Evolutionary conservation across 1,284 basidiomycete genomes (phyloP).

Genomic region (Phylloporus sp.): DNA sequence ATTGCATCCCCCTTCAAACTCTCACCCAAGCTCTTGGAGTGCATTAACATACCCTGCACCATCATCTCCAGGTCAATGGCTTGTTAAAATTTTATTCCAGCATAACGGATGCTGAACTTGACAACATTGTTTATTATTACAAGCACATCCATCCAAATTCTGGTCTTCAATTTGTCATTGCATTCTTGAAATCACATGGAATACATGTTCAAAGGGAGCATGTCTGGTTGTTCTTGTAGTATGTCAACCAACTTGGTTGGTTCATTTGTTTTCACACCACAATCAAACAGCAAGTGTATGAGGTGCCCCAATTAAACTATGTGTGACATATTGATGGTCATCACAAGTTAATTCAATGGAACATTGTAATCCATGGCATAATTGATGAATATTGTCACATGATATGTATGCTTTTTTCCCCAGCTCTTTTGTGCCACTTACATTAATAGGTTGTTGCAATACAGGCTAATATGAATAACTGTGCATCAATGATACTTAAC

Average conservation of each 20-base stretch:
- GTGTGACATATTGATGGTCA: slow-evolving; percentile 48
- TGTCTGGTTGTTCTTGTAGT: background rate
- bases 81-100: slow-evolving; percentile 6
- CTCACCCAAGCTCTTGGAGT: slow-evolving; percentile 3
- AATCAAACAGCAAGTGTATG: background rate
- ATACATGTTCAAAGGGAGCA: background rate
- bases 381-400: slow-evolving; percentile 5
- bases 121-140: background rate
- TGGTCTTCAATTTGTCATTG: background rate
- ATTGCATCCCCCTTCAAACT: background rate
- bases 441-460: background rate
- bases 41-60: slow-evolving; percentile 8
- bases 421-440: background rate
- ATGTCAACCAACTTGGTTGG: background rate
- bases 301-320: background rate
- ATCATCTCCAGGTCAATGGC: background rate
- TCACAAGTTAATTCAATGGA: slow-evolving; percentile 53
- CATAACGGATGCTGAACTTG: slow-evolving; percentile 7
- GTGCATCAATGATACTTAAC: slow-evolving; percentile 3
- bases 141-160: background rate
- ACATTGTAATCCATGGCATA: slow-evolving; percentile 51
- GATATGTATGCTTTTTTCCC: background rate
- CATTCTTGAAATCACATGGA: background rate
- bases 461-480: slow-evolving; percentile 4
- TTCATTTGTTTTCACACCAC: background rate